Conservation (phyloP, 768 basidiomycete genomes). For the Mycena belliarum region DNA sequence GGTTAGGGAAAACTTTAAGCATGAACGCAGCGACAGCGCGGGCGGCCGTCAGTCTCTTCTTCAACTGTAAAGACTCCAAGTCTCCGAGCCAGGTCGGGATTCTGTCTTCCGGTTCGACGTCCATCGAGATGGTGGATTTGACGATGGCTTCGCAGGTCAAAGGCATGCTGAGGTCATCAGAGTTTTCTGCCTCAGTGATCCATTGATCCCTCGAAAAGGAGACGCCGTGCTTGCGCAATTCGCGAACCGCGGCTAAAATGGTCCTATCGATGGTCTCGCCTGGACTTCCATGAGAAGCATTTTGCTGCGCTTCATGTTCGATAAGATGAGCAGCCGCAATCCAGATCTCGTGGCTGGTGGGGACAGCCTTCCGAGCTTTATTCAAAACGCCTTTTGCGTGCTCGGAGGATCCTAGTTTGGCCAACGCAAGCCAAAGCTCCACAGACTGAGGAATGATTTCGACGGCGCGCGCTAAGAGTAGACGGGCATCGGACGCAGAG, state of each 20-base stretch:
- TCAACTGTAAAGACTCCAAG: not conserved
- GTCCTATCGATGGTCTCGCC: not conserved
- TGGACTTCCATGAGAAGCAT: not conserved
- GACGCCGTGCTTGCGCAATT: not conserved
- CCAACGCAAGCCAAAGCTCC: slow-evolving; percentile 77
- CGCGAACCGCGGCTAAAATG: not conserved
- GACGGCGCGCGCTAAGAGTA: slow-evolving; percentile 88
- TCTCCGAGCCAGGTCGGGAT: not conserved
- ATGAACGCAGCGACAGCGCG: not conserved
- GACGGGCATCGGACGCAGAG: slow-evolving; percentile 85
- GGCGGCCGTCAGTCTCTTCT: not conserved
- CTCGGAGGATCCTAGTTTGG: not conserved
- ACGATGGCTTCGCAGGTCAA: not conserved
- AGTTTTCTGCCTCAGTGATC: not conserved
- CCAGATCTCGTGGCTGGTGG: not conserved
- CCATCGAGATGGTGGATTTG: slow-evolving; percentile 54
- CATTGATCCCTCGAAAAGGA: not conserved
- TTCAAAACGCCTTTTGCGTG: not conserved
- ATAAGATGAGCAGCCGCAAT: not conserved
- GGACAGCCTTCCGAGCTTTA: not conserved
- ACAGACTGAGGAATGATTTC: slow-evolving; percentile 96
- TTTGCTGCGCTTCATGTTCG: not conserved
- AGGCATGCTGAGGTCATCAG: not conserved
- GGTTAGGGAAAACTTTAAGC: not conserved
- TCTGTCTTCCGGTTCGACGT: slow-evolving; percentile 53